Evolutionary conservation across 2,329 filamentous ascomycete species (phyloP).

Genomic region (Hymenoscyphus fructigenus): DNA sequence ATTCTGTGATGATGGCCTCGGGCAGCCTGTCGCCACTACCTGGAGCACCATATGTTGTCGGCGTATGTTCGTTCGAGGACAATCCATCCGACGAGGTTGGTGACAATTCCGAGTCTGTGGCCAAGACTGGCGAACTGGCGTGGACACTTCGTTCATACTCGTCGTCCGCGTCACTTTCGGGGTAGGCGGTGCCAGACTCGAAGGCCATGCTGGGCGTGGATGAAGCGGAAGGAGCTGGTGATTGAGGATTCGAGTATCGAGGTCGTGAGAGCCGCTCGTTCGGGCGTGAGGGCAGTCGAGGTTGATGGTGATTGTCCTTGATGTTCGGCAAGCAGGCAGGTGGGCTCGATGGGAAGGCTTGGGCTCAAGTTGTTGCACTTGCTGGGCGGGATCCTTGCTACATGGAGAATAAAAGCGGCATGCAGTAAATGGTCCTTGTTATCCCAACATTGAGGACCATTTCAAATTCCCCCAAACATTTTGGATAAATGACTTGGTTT

Average conservation of each 20-base stretch:
- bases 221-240: background rate
- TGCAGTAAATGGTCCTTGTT: too few relatives aligned
- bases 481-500: too few relatives aligned
- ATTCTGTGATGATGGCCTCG: slow-evolving; percentile 74
- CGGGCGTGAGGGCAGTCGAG: background rate
- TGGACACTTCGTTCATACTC: slow-evolving; percentile 75
- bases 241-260: background rate
- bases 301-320: background rate
- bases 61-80: slow-evolving; percentile 68
- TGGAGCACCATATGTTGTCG: slow-evolving; percentile 72
- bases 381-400: background rate
- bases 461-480: too few relatives aligned
- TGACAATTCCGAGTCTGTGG: slow-evolving; percentile 65
- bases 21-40: slow-evolving; percentile 65
- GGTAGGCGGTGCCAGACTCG: slow-evolving; percentile 67
- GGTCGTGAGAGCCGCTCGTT: background rate
- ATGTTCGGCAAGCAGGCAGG: slow-evolving; percentile 4
- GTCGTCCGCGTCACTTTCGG: slow-evolving; percentile 79
- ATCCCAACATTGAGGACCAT: too few relatives aligned
- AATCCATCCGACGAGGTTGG: slow-evolving; percentile 71
- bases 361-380: slow-evolving; percentile 1
- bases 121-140: slow-evolving; percentile 64
- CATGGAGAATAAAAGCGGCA: too few relatives aligned
- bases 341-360: background rate
- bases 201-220: slow-evolving; percentile 47